Conservation (phyloP, 306 rosid genomes). For the Begonia fuchsioides region DNA sequence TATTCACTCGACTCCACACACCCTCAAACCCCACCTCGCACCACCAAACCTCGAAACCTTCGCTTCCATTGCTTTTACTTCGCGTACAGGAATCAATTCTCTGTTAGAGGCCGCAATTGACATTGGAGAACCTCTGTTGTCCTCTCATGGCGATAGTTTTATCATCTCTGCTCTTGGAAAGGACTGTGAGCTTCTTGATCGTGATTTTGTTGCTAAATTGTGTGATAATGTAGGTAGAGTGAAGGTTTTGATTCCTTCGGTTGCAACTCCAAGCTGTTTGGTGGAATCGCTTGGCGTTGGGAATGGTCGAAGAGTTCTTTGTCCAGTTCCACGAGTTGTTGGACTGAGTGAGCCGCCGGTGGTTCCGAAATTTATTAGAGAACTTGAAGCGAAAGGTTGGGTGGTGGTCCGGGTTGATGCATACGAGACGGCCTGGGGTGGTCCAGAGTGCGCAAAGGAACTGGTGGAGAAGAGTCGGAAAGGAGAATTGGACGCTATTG, state of each 20-base stretch:
- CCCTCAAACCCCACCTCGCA: conserved; percentile 28
- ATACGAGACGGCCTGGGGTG: conserved; percentile 68
- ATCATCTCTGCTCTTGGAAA: conserved; percentile 58
- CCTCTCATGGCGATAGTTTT: conserved; percentile 28
- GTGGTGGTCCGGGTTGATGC: conserved; percentile 37
- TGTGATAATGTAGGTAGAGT: conserved; percentile 13
- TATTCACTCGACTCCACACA: conserved; percentile 30
- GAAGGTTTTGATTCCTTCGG: conserved; percentile 33
- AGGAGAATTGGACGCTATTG: conserved; percentile 35
- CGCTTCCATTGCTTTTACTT: conserved; percentile 70
- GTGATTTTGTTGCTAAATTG: conserved; percentile 16
- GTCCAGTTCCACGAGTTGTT: conserved; percentile 42
- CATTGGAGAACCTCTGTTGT: conserved; percentile 28
- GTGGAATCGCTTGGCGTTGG: conserved; percentile 35
- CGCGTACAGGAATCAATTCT: conserved; percentile 45
- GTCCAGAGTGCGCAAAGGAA: conserved; percentile 35
- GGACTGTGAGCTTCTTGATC: conserved; percentile 50
- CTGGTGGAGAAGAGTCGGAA: conserved; percentile 28
- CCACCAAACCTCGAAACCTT: conserved; percentile 27
- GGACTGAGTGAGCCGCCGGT: conserved; percentile 55
- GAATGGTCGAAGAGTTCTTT: conserved; percentile 25
- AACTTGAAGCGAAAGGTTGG: conserved; percentile 34
- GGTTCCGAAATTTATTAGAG: conserved; percentile 44
- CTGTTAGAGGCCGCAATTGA: conserved; percentile 26
- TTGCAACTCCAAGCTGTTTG: conserved; percentile 36